phyloP scores from a whole-genome alignment of 1,139 yeast species.

The Suhomyces bribrorum region DNA sequence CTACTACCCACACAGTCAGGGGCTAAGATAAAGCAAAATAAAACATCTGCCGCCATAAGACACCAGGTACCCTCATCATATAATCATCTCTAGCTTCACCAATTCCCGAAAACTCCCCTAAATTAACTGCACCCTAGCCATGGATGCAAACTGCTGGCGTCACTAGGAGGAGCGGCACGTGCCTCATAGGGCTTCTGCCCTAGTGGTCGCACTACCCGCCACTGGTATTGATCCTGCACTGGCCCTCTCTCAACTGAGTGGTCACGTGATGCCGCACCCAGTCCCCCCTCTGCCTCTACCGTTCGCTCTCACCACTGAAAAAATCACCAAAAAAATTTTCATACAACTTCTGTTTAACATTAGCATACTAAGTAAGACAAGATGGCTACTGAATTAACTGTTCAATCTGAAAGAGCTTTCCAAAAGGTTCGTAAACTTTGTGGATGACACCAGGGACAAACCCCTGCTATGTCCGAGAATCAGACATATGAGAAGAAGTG shows the following conservation, averaged over 20 bases:
- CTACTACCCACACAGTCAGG: too few species aligned
- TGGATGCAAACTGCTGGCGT: too few species aligned
- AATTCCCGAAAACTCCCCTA: too few species aligned
- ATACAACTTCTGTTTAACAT: slow-evolving; percentile 14
- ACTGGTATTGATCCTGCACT: not conserved
- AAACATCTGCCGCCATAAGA: too few species aligned
- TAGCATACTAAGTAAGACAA: slow-evolving; percentile 27
- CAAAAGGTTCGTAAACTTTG: slow-evolving; percentile 82
- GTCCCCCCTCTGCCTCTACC: slow-evolving; percentile 4
- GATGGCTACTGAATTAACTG: slow-evolving; percentile 99
- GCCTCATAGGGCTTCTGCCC: slow-evolving; percentile 13
- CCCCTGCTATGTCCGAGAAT: too few species aligned
- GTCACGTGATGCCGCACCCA: slow-evolving; percentile 6
- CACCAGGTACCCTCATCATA: too few species aligned
- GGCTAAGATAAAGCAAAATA: too few species aligned
- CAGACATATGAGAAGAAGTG: too few species aligned
- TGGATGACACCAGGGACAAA: too few species aligned
- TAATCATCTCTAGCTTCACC: too few species aligned
- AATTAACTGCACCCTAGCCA: too few species aligned
- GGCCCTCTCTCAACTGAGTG: not conserved
- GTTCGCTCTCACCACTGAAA: slow-evolving; percentile 9
- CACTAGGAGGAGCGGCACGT: too few species aligned
- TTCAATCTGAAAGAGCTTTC: slow-evolving; percentile 99
- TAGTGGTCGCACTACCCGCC: slow-evolving; percentile 9
- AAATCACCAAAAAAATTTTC: slow-evolving; percentile 16